A percentile compares a stretch with the other conserved stretches of the same genome.
Evolutionary conservation across 73 alveolate species (phyloP).

Genomic region (Symbiodinium pilosum): DNA sequence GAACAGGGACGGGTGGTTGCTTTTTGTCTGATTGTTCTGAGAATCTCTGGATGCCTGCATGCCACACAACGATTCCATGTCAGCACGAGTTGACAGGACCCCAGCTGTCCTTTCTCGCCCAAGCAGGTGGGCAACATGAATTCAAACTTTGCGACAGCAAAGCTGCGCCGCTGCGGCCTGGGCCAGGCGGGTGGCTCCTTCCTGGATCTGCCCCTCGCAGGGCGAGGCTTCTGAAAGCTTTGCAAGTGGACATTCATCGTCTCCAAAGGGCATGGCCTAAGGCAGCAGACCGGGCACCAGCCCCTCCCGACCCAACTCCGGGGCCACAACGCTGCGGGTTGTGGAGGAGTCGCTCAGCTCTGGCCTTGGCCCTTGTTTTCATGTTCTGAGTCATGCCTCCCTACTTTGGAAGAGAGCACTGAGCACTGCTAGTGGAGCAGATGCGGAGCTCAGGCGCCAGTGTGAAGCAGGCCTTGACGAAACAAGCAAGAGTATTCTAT

Average conservation of each 20-base stretch:
- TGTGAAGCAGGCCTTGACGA: not conserved
- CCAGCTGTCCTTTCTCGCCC: not conserved
- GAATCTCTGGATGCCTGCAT: not conserved
- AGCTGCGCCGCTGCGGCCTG: too few relatives aligned
- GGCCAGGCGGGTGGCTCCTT: constrained; percentile 48
- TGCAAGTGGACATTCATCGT: too few relatives aligned
- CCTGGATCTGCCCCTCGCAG: constrained; percentile 68
- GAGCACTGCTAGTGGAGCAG: not conserved
- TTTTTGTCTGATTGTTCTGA: not conserved
- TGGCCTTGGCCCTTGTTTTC: not conserved
- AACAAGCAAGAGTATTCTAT: not conserved
- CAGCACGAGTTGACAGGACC: not conserved
- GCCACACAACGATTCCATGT: not conserved
- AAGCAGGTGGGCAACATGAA: not conserved
- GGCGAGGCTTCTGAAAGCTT: constrained; percentile 16
- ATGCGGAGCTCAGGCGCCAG: not conserved
- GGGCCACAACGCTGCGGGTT: not conserved
- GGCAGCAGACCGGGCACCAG: constrained; percentile 11
- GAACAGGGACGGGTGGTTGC: not conserved
- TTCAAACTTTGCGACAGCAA: too few relatives aligned
- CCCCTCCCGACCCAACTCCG: not conserved
- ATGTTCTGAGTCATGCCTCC: not conserved
- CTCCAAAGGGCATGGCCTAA: not conserved
- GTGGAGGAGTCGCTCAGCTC: not conserved
- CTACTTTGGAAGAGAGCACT: not conserved